These are phyloP conservation scores for Zygosaccharomyces siamensis DNA, from an alignment of 805 yeast species.

Conservation along the genomic window DNA sequence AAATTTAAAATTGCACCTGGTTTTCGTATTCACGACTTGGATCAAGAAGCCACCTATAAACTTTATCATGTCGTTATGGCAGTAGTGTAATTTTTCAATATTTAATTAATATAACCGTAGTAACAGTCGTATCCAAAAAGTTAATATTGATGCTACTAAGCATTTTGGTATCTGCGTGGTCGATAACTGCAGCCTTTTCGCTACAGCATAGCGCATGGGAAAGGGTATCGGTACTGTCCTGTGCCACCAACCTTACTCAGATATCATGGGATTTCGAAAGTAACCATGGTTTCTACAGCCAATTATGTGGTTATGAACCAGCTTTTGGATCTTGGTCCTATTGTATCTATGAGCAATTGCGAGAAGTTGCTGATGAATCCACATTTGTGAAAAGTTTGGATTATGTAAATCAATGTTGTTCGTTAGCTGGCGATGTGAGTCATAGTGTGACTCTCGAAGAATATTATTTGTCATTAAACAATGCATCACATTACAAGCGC, in stretches of 20 bases:
- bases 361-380: background rate
- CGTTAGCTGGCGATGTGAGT: conserved; percentile 3
- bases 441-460: conserved; percentile 10
- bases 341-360: conserved; percentile 20
- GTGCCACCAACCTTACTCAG: conserved; percentile 18
- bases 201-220: conserved; percentile 17
- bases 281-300: conserved; percentile 12
- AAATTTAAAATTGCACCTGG: conserved; percentile 2
- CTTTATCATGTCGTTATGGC: background rate
- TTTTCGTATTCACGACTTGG: background rate
- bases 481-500: conserved; percentile 14
- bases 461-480: conserved; percentile 14
- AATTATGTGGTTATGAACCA: conserved; percentile 22
- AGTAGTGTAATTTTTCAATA: background rate
- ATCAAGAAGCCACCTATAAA: background rate
- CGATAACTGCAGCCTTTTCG: background rate
- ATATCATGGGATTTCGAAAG: conserved; percentile 18
- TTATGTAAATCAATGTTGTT: conserved; percentile 11
- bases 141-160: background rate
- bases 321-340: conserved; percentile 25
- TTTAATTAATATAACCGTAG: background rate
- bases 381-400: conserved; percentile 17
- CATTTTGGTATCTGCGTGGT: background rate
- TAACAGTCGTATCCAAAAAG: background rate
- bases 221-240: conserved; percentile 19